Percentiles rank a stretch among this genome's conserved stretches.
Conservation (phyloP, 208 protist species). For the Leishmania mexicana region DNA sequence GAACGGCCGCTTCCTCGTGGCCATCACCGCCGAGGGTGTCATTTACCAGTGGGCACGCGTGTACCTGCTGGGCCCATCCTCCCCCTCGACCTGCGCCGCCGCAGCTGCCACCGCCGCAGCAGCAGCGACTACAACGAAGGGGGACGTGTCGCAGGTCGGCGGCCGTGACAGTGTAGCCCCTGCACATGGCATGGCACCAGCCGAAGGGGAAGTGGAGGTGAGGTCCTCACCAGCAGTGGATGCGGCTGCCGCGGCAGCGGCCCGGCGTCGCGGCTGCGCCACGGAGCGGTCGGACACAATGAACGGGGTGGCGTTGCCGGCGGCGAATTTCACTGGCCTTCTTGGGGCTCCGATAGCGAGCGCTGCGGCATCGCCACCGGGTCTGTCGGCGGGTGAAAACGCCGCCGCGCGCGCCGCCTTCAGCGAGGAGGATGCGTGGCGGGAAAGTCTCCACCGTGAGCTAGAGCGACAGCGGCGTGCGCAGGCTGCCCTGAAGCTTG, state of each 20-base stretch:
- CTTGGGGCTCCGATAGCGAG: constrained; percentile 9
- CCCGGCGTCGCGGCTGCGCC: constrained; percentile 16
- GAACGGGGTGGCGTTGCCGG: background rate
- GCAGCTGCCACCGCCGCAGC: background rate
- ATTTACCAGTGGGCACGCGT: constrained; percentile 69
- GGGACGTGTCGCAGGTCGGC: background rate
- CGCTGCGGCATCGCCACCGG: background rate
- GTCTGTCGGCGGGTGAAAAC: constrained; percentile 4
- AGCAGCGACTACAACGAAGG: background rate
- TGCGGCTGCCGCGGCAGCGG: background rate
- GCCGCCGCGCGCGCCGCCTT: constrained; percentile 27
- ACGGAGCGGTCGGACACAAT: constrained; percentile 22
- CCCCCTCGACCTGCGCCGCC: background rate
- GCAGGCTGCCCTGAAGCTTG: constrained; percentile 33
- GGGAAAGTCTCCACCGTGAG: constrained; percentile 31
- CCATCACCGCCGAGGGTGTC: constrained; percentile 51
- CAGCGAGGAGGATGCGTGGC: constrained; percentile 32
- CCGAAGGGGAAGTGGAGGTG: background rate
- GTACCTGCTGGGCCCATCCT: constrained; percentile 33
- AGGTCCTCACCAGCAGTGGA: background rate
- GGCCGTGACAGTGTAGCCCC: background rate
- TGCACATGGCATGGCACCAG: background rate
- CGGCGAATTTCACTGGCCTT: constrained; percentile 20
- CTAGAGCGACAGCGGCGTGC: constrained; percentile 30
- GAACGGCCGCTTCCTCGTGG: constrained; percentile 53